Percentiles rank a stretch among this genome's conserved stretches.
These are phyloP conservation scores for Leccinum ponderosum DNA, from an alignment of 1,284 basidiomycete species.

Conservation along the genomic window DNA sequence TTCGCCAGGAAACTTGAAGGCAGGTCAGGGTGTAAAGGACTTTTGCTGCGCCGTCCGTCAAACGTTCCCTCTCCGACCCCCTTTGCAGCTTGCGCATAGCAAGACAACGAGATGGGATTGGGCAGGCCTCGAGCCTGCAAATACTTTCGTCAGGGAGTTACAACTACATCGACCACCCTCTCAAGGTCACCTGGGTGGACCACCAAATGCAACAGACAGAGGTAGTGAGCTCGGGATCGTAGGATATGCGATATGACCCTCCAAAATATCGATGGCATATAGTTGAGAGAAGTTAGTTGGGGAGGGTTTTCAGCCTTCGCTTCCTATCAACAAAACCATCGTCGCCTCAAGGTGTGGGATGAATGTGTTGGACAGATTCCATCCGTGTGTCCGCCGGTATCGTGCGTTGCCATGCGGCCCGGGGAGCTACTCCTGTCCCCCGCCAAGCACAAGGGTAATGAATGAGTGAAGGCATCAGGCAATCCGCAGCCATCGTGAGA, in stretches of 20 bases:
- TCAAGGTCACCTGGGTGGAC: neutral
- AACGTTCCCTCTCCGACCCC: neutral
- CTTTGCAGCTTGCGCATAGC: neutral
- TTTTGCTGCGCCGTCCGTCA: neutral
- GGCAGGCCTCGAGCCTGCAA: neutral
- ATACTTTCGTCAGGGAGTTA: neutral
- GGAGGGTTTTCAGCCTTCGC: neutral
- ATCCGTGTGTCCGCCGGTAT: neutral
- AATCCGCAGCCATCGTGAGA: neutral
- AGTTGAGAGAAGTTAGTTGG: neutral
- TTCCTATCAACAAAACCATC: neutral
- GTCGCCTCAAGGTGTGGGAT: neutral
- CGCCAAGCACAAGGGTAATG: neutral
- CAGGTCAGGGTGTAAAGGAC: neutral
- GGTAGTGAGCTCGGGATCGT: neutral
- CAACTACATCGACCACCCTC: neutral
- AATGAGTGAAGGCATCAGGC: neutral
- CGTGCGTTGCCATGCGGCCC: neutral
- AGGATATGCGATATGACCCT: no score
- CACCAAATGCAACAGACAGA: neutral
- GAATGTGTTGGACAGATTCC: neutral
- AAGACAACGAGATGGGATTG: neutral
- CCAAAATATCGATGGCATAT: no score
- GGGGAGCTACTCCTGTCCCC: neutral
- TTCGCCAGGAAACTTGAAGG: neutral